Evolutionary conservation across 2,329 filamentous ascomycete species (phyloP), one percentile per base, ranked within the genome.

Genomic region (Cladosporium velox): DNA sequence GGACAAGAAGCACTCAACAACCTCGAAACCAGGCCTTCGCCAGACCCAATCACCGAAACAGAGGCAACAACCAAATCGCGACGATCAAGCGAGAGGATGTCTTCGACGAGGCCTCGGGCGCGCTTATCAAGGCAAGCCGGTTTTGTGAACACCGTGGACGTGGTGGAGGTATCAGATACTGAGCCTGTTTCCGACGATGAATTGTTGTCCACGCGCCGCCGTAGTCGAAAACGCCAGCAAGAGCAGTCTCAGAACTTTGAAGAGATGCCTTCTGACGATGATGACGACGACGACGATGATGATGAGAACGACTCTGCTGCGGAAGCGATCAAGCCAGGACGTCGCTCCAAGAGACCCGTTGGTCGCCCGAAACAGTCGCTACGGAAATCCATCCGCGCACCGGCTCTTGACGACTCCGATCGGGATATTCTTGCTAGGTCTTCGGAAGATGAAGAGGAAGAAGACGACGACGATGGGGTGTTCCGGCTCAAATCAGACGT

Each of bases 1-100:
- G 84, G 85, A 21, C 71, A 76, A 57, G 76, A 77, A 67, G 82
- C 83, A 21, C 74, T 86, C 26, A 72, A 81, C 41, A 69, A 75
- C 18, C 26, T 55, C 32, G 28, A 55, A 55, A 34, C 8, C 30
- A 30, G 52, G 30, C 52, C 10, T 4, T 55, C 52, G 32, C 28
- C 28, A n/a, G 52, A 55, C 84, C 80, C 70, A 75, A 67, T 59
- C 59, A 26, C 66, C 3, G 38, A 47, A 32, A 21, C 51, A 54
- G 47, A 35, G 60, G 47, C 26, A 28, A 64, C 41, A 30, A 67
- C 18, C 44, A 52, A 18, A 30, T 26, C 28, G 5, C 61, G 28
- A 35, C 30, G 35, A 26, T 26, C 44, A 28, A 64, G 34, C 15
- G 34, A 52, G 26, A 73, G 51, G 26, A 75, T 73, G 73, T 69